A percentile compares a stretch with the other conserved stretches of the same genome.
phyloP scores from a whole-genome alignment of 1,139 yeast genomes.

The Komagataea norvegica region DNA sequence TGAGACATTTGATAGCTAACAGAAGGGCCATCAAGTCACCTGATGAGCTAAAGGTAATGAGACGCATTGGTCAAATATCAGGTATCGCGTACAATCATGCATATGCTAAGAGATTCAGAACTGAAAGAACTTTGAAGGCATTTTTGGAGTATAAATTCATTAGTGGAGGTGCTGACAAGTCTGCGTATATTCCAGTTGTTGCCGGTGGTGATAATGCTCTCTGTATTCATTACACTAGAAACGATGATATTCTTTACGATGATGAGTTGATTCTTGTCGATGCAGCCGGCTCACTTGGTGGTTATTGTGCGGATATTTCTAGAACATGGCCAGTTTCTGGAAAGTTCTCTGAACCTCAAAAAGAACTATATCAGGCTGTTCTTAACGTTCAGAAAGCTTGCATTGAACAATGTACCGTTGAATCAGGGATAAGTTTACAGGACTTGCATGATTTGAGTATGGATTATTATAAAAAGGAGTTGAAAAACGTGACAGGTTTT shows the following conservation, averaged over 20 bases:
- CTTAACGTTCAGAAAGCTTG: slow-evolving; percentile 77
- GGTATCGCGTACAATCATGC: slow-evolving; percentile 83
- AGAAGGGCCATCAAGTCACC: slow-evolving; percentile 69
- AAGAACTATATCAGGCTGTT: slow-evolving; percentile 84
- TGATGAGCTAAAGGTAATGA: slow-evolving; percentile 73
- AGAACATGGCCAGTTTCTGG: slow-evolving; percentile 90
- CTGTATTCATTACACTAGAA: slow-evolving; percentile 86
- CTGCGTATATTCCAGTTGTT: slow-evolving; percentile 93
- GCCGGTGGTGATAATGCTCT: slow-evolving; percentile 89
- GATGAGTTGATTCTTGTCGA: slow-evolving; percentile 89
- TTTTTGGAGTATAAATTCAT: slow-evolving; percentile 79
- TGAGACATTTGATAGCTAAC: slow-evolving; percentile 47
- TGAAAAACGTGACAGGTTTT: slow-evolving; percentile 65
- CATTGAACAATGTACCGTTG: slow-evolving; percentile 48
- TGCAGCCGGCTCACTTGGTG: slow-evolving; percentile 93
- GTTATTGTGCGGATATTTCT: slow-evolving; percentile 93
- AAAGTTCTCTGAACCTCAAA: slow-evolving; percentile 71
- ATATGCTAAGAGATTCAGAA: slow-evolving; percentile 56
- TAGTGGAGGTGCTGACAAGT: slow-evolving; percentile 80
- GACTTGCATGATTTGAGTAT: slow-evolving; percentile 76
- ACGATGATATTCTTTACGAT: slow-evolving; percentile 68
- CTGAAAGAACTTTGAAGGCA: slow-evolving; percentile 78
- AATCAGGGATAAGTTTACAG: slow-evolving; percentile 52
- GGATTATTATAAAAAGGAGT: slow-evolving; percentile 51
- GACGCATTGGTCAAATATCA: slow-evolving; percentile 76